Base-by-base conservation (phyloP, 106 monocot species). In the Allium cepa region DNA sequence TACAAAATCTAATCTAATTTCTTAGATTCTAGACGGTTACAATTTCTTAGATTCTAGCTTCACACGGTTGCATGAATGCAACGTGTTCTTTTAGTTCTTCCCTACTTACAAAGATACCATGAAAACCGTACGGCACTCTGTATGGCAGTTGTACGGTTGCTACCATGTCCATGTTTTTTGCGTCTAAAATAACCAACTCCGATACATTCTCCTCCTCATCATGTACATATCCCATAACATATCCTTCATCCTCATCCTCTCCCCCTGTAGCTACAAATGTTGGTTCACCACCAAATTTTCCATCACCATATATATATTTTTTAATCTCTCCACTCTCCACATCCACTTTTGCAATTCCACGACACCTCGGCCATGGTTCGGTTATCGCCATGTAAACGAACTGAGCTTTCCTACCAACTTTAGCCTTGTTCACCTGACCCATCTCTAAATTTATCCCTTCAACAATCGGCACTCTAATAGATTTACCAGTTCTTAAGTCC, bases 331-430 rank as follows among this genome's bases (percentile, higher is more conserved):
- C 90, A 15, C 74, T 66, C 49, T 50, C 57, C 15, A 87, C 61
- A 53, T 90, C 90, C 8, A 87, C 81, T 69, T 90, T 90, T 4
- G 83, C 78, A 50, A 90, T 81, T 10, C 90, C 90, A 0, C 79
- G 77, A 10, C 81, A 83, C 73, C 72, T 80, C 1, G 90, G 90
- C 90, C 90, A 90, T 8, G 90, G 90, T 69, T 90, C 90, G 8
- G 90, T 83, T 13, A 90, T 75, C 3, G 90, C 85, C 8, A 90
- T 64, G 78, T 80, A 90, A 0, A 73, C 87, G 73, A 71, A 90
- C 65, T 73, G 68, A 22, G 90, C 83, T 59, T 60, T 78, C 70
- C 79, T 63, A 1, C 90, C 86, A 11, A 90, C 68, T 53, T n/a
- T 56, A 59, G 69, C 70, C 13, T 69, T 72, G 79, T 83, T 87